Base-by-base conservation (phyloP, 345 rosid genomes). In the Capsella bursapastoris region DNA sequence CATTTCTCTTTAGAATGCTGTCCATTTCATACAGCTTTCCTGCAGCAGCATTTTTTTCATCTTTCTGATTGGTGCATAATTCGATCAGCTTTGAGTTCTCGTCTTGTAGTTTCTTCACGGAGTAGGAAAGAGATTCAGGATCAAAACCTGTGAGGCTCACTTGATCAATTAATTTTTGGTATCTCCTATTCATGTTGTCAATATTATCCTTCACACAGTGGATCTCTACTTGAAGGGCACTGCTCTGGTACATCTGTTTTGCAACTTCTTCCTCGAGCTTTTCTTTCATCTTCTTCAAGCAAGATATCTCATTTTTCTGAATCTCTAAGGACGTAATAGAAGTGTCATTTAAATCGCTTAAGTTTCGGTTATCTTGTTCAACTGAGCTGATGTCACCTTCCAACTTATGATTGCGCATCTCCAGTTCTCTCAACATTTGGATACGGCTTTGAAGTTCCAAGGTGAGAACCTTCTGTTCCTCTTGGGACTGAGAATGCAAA, bases 181-280 rank as follows among this genome's bases (percentile, higher is more conserved):
- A 86, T 84, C 82, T 82, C 70, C 76, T 70, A 66, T 85, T 89
- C 83, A 89, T 78, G 49, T 65, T 84, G 51, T 81, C 76, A 3
- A 90, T 82, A 75, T 89, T 88, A 79, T 83, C 90, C 85, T 88
- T 86, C 73, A 92, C 71, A 65, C 83, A 79, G 60, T 72, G 72
- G 71, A 87, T 85, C 85, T 92, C 96, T 78, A 84, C 85, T 82
- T 86, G 97, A 68, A 89, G 93, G 22, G 80, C 82, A 77, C 82
- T 83, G 76, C 92, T 86, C 73, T 82, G 84, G 64, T 73, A 83
- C 76, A 80, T 81, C 78, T 88, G 97, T 47, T 79, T 80, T 13
- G 83, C 78, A 18, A 92, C 88, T 71, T 92, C 93, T 73, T 79
- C 79, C 83, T 88, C 98, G 49, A 96, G 96, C 69, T 86, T 86